Base-by-base conservation (phyloP, 176 grass and related monocot species). In the Oryza brachyantha region DNA sequence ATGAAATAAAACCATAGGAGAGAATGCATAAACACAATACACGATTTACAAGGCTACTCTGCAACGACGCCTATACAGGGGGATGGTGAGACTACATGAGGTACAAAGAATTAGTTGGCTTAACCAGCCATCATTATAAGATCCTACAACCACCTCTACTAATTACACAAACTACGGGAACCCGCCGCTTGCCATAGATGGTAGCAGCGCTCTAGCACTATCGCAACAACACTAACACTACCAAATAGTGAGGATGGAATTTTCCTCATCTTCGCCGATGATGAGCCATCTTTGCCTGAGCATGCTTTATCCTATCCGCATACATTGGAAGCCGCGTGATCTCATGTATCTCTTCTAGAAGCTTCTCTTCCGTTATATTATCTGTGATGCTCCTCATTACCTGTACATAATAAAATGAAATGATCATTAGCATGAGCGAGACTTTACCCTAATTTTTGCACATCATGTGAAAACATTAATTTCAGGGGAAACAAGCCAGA, bases 311-410 rank as follows among this genome's bases (percentile, higher is more conserved):
- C 77, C 90, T 86, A 82, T 97, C 93, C 1, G 72, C 76, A 80
- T 93, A 97, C 93, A 97, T 97, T 0, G 93, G 93, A 43, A 97
- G 93, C 45, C 80, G 55, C 29, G 73, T 85, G 21, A 93, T 97
- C 80, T 93, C 88, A 0, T 75, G 26, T 28, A 97, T 97, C 63
- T 97, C 88, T 75, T 81, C 68, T 8, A 97, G 79, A 78, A 97
- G 93, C 57, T 93, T 92, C 65, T 93, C 90, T 83, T 93, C 88
- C 0, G 91, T 97, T 26, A 97, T 97, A 46, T 97, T 97, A 74
- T 97, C 91, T 5, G 88, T 85, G 59, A 97, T 97, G 39, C 94
- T 97, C 74, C 94, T 91, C 91, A 97, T 91, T 5, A 97, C 94
- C 94, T 97, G 38, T 7, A 79, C 13, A 55, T 14, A 24, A 67